These are phyloP conservation scores for Colletotrichum sp. DNA, from an alignment of 2,329 filamentous ascomycete genomes.

Conservation along the genomic window DNA sequence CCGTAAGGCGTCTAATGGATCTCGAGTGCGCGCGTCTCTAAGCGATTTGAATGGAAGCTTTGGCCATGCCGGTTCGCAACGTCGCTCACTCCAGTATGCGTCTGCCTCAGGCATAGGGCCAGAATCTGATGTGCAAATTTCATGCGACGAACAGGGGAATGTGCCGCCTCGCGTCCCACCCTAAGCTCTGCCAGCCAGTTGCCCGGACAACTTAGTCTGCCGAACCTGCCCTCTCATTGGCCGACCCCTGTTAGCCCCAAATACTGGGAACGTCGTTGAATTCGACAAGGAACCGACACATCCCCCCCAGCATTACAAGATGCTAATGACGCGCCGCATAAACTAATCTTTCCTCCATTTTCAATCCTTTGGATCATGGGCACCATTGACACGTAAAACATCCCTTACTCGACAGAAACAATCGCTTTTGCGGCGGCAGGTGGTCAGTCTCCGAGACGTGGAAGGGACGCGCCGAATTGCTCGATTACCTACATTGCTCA, in stretches of 20 bases:
- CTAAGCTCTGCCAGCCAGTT: slow-evolving; percentile 11
- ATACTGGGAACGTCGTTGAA: slow-evolving; percentile 18
- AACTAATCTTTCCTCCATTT: slow-evolving; percentile 37
- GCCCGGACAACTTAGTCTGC: slow-evolving; percentile 26
- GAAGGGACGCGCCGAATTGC: slow-evolving; percentile 9
- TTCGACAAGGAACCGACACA: slow-evolving; percentile 22
- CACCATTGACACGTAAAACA: slow-evolving; percentile 44
- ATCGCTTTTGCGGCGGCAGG: slow-evolving; percentile 10
- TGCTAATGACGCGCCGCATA: slow-evolving; percentile 37
- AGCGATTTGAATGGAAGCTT: not conserved
- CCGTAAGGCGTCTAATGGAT: not conserved
- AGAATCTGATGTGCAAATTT: not conserved
- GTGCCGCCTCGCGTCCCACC: not conserved
- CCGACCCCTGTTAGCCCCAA: slow-evolving; percentile 18
- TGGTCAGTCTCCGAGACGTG: slow-evolving; percentile 5
- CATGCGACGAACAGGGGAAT: slow-evolving; percentile 10
- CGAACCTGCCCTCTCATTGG: slow-evolving; percentile 12
- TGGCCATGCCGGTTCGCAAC: not conserved
- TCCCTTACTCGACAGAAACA: slow-evolving; percentile 30
- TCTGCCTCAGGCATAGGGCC: slow-evolving; percentile 2
- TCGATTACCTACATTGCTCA: not conserved
- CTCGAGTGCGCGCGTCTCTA: not conserved
- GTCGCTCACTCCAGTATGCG: not conserved
- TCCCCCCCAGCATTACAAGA: slow-evolving; percentile 18
- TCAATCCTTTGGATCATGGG: slow-evolving; percentile 40